These are phyloP conservation scores for Plasmodium relictum DNA, from an alignment of 169 alveolate genomes.

Conservation along the genomic window DNA sequence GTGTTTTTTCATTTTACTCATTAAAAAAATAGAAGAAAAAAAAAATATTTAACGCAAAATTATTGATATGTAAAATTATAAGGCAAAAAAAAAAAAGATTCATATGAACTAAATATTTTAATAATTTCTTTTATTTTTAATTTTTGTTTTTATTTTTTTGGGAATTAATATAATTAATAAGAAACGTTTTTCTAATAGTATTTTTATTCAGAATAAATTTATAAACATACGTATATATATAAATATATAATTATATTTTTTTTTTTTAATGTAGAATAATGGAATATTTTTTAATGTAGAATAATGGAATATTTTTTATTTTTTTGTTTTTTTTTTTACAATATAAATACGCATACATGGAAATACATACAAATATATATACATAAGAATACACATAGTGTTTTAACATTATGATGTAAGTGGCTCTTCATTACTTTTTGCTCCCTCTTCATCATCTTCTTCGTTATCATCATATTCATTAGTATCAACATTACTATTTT, in stretches of 20 bases:
- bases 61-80: conserved; percentile 1
- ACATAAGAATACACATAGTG: background rate
- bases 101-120: background rate
- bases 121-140: conserved; percentile 18
- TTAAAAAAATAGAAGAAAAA: background rate
- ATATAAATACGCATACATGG: background rate
- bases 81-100: background rate
- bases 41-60: conserved; percentile 27
- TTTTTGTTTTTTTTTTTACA: conserved; percentile 23
- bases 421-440: conserved; percentile 80
- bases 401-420: conserved; percentile 46
- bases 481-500: conserved; percentile 72
- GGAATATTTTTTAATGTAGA: too few relatives aligned
- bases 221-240: background rate
- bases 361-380: background rate
- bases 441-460: conserved; percentile 85
- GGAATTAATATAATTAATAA: too few relatives aligned
- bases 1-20: background rate
- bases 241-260: background rate
- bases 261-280: background rate
- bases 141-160: background rate
- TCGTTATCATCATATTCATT: conserved; percentile 86
- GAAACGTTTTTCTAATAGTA: too few relatives aligned
- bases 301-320: background rate
- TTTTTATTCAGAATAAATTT: background rate